Evolutionary conservation across 306 rosid species (phyloP).

Genomic region (Quercus mongolica): DNA sequence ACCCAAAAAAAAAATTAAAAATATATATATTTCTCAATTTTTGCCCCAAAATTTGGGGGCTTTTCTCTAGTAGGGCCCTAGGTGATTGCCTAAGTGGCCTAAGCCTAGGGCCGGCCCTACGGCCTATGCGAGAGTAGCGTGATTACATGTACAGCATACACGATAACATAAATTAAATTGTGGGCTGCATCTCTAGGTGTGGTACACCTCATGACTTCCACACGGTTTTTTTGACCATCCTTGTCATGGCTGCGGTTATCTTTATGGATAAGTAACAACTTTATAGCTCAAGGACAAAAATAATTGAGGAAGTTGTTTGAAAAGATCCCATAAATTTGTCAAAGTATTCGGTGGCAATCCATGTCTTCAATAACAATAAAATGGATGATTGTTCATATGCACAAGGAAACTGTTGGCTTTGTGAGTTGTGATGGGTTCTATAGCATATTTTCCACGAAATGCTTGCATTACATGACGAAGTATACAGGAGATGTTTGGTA

Average conservation of each 20-base stretch:
- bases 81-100: too few relatives aligned
- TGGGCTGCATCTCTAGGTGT: too few relatives aligned
- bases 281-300: neutral
- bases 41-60: too few relatives aligned
- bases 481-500: neutral
- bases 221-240: constrained; percentile 18
- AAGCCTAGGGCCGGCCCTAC: too few relatives aligned
- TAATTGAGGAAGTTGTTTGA: constrained; percentile 14
- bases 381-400: neutral
- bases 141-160: too few relatives aligned
- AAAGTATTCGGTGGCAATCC: neutral
- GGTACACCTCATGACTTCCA: neutral
- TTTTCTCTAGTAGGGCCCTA: too few relatives aligned
- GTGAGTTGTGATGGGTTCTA: neutral
- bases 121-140: too few relatives aligned
- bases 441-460: neutral
- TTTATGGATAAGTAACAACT: constrained; percentile 43
- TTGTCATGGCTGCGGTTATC: constrained; percentile 23
- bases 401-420: neutral
- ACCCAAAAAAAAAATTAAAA: too few relatives aligned
- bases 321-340: constrained; percentile 12
- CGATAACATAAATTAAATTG: too few relatives aligned
- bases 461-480: neutral
- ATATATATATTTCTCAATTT: too few relatives aligned
- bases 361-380: neutral